phyloP scores from a whole-genome alignment of 192 early-diverging fungal genomes.

The Coemansia sp. region DNA sequence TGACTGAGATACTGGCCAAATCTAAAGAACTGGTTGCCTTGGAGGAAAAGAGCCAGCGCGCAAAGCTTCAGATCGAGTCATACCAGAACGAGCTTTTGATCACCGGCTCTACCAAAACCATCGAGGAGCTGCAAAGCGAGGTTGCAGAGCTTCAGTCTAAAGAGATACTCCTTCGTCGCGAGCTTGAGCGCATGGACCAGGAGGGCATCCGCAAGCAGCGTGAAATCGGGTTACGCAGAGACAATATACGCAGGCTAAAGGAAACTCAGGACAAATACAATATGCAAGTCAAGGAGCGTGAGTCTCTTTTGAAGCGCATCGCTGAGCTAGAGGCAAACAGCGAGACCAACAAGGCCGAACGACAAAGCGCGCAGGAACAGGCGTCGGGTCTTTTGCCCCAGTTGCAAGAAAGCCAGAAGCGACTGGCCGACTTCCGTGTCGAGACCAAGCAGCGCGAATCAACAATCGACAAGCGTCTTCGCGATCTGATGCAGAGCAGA shows the following conservation, averaged over 20 bases:
- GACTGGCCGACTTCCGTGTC: conserved; percentile 32
- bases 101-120: conserved; percentile 64
- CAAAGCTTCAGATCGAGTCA: conserved; percentile 53
- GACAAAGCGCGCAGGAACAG: conserved; percentile 12
- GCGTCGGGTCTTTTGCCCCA: conserved; percentile 31
- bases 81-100: conserved; percentile 57
- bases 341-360: conserved; percentile 8
- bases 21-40: conserved; percentile 32
- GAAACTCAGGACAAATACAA: conserved; percentile 28
- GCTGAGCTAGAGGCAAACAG: conserved; percentile 20
- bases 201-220: conserved; percentile 60
- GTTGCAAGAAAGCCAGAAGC: conserved; percentile 20
- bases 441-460: conserved; percentile 24
- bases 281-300: conserved; percentile 33
- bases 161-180: conserved; percentile 50
- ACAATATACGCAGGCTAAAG: conserved; percentile 28
- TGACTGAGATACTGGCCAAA: conserved; percentile 17
- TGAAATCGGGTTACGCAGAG: conserved; percentile 54
- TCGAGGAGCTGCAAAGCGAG: conserved; percentile 68
- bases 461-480: conserved; percentile 28
- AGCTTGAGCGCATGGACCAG: conserved; percentile 56
- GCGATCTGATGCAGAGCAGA: conserved; percentile 28
- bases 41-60: conserved; percentile 36
- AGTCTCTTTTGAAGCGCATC: conserved; percentile 25
- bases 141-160: conserved; percentile 46